These are phyloP conservation scores for Capsicum pubescens DNA, from an alignment of 257 asterid genomes.

Conservation along the genomic window DNA sequence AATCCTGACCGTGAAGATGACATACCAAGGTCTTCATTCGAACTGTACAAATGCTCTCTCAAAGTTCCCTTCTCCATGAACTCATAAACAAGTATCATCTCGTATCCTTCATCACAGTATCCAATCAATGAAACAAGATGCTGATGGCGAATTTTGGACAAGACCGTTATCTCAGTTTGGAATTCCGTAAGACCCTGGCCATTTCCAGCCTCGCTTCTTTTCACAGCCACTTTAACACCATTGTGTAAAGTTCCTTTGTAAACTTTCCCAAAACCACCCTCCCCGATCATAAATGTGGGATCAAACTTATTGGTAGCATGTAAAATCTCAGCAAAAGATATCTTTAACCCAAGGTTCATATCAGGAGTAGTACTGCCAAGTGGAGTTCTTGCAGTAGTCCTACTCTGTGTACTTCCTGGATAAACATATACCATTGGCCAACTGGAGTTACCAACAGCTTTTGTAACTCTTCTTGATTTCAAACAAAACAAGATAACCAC, in stretches of 20 bases:
- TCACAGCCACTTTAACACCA: constrained; percentile 64
- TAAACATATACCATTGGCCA: constrained; percentile 32
- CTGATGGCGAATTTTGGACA: constrained; percentile 60
- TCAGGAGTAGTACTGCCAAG: constrained; percentile 41
- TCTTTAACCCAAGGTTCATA: constrained; percentile 56
- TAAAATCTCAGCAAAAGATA: constrained; percentile 45
- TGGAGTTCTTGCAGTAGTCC: constrained; percentile 36
- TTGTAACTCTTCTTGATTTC: constrained; percentile 36
- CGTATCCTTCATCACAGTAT: constrained; percentile 56
- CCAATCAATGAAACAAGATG: constrained; percentile 71
- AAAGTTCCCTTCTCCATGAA: constrained; percentile 70
- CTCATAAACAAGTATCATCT: constrained; percentile 67
- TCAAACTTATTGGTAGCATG: constrained; percentile 54
- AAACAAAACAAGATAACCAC: constrained; percentile 25
- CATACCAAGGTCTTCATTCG: constrained; percentile 17
- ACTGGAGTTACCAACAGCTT: constrained; percentile 35
- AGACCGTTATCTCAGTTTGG: constrained; percentile 56
- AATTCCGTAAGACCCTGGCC: constrained; percentile 64
- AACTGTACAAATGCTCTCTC: constrained; percentile 56
- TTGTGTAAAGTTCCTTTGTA: constrained; percentile 27
- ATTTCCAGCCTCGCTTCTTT: constrained; percentile 61
- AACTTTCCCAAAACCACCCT: constrained; percentile 67
- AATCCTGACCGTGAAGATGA: constrained; percentile 24
- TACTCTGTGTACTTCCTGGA: constrained; percentile 43
- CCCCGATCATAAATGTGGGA: constrained; percentile 47